These are phyloP conservation scores for Populus alba DNA, from an alignment of 345 rosid species.

Conservation along the genomic window DNA sequence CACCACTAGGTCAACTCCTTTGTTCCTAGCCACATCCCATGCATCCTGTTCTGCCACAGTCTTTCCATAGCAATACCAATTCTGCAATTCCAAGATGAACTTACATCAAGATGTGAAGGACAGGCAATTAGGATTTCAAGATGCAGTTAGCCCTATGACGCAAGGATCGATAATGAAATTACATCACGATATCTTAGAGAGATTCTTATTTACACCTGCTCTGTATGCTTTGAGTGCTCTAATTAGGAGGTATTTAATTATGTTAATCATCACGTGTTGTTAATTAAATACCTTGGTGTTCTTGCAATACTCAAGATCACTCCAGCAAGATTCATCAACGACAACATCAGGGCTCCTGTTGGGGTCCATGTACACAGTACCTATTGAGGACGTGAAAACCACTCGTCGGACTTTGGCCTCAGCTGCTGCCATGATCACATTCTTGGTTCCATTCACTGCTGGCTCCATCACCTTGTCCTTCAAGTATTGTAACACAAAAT, in stretches of 20 bases:
- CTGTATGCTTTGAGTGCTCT: no score
- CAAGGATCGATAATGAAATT: no score
- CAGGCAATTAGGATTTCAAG: no score
- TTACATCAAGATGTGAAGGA: no score
- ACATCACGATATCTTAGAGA: no score
- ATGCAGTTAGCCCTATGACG: no score
- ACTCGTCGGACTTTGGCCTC: slow-evolving; percentile 83
- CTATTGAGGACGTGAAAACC: slow-evolving; percentile 89
- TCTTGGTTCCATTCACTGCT: slow-evolving; percentile 79
- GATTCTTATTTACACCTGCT: background rate
- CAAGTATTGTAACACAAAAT: background rate
- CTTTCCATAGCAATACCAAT: slow-evolving; percentile 97
- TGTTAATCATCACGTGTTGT: no score
- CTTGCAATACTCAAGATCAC: slow-evolving; percentile 94
- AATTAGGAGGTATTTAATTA: no score
- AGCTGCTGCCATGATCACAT: slow-evolving; percentile 75
- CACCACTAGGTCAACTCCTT: slow-evolving; percentile 82
- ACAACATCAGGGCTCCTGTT: slow-evolving; percentile 61
- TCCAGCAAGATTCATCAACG: slow-evolving; percentile 94
- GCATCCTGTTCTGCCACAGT: slow-evolving; percentile 72
- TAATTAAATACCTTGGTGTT: slow-evolving; percentile 59
- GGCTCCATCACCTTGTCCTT: slow-evolving; percentile 99
- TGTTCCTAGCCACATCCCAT: slow-evolving; percentile 17
- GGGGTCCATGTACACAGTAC: slow-evolving; percentile 93
- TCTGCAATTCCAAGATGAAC: slow-evolving; percentile 37